phyloP scores from a whole-genome alignment of 768 basidiomycete species.

The Mycena vulgaris region DNA sequence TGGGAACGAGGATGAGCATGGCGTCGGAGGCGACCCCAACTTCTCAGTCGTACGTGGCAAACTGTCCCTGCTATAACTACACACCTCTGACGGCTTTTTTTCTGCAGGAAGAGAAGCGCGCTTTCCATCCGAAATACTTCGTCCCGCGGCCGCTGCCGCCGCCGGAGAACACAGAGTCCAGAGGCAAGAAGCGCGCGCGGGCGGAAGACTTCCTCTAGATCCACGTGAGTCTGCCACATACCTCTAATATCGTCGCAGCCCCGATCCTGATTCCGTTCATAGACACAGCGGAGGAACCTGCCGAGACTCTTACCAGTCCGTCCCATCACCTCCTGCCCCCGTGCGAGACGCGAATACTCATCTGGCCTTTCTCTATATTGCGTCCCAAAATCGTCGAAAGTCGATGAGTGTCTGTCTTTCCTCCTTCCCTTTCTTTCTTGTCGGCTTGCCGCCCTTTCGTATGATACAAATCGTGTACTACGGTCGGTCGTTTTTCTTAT shows the following conservation, averaged over 20 bases:
- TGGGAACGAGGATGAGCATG: conserved; percentile 54
- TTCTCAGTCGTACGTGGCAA: conserved; percentile 77
- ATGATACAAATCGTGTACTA: conserved; percentile 40
- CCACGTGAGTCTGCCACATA: neutral
- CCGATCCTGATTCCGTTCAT: conserved; percentile 6
- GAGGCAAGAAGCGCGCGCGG: conserved; percentile 88
- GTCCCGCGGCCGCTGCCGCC: conserved; percentile 59
- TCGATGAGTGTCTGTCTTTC: conserved; percentile 34
- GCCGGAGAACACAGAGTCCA: conserved; percentile 67
- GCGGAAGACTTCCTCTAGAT: conserved; percentile 87
- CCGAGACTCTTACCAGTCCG: conserved; percentile 50
- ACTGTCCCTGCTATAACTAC: neutral
- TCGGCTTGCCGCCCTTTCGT: conserved; percentile 20
- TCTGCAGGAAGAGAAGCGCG: conserved; percentile 82
- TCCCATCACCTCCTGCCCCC: conserved; percentile 43
- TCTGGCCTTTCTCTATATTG: conserved; percentile 34
- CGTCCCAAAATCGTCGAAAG: conserved; percentile 19
- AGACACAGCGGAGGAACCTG: conserved; percentile 8
- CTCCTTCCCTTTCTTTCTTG: conserved; percentile 8
- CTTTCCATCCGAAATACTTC: conserved; percentile 75
- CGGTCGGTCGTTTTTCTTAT: conserved; percentile 38
- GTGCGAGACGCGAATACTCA: conserved; percentile 35
- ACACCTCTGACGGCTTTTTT: neutral
- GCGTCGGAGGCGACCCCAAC: conserved; percentile 70
- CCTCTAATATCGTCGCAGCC: neutral